Conservation (phyloP, 169 alveolate genomes). For the Plasmodium gallinaceum region DNA sequence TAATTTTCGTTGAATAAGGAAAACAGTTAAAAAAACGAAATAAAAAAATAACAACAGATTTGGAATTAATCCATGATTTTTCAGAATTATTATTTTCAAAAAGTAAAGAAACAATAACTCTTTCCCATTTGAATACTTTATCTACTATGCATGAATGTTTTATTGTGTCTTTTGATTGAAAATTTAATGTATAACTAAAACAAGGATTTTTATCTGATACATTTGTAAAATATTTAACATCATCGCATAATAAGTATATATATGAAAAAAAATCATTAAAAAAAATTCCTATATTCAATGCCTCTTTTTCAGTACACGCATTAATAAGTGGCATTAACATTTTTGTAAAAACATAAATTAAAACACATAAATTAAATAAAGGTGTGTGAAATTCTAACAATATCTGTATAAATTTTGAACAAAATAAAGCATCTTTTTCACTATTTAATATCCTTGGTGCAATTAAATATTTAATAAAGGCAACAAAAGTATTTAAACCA, state of each 20-base stretch:
- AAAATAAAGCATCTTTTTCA: slow-evolving; percentile 60
- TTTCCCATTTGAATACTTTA: slow-evolving; percentile 55
- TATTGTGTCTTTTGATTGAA: slow-evolving; percentile 51
- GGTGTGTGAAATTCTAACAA: slow-evolving; percentile 38
- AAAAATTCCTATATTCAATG: slow-evolving; percentile 51
- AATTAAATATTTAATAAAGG: slow-evolving; percentile 41
- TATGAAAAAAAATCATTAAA: slow-evolving; percentile 50
- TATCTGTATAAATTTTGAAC: slow-evolving; percentile 49
- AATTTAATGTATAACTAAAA: slow-evolving; percentile 50
- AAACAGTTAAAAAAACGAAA: slow-evolving; percentile 39
- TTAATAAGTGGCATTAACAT: slow-evolving; percentile 69
- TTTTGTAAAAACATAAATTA: slow-evolving; percentile 39
- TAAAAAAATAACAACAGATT: slow-evolving; percentile 50
- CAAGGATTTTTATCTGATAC: slow-evolving; percentile 53
- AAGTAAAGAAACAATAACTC: slow-evolving; percentile 27
- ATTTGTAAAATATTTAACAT: slow-evolving; percentile 17
- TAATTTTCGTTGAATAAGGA: slow-evolving; percentile 45
- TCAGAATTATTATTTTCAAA: slow-evolving; percentile 47
- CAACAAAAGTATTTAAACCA: slow-evolving; percentile 28
- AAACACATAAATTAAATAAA: slow-evolving; percentile 44
- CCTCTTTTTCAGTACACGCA: slow-evolving; percentile 69
- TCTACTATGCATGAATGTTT: slow-evolving; percentile 12
- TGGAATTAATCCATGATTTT: slow-evolving; percentile 58
- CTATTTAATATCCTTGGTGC: slow-evolving; percentile 69
- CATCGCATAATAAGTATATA: slow-evolving; percentile 54